Evolutionary conservation across 164 flowering plant species (phyloP).

Genomic region (Vitis riparia): DNA sequence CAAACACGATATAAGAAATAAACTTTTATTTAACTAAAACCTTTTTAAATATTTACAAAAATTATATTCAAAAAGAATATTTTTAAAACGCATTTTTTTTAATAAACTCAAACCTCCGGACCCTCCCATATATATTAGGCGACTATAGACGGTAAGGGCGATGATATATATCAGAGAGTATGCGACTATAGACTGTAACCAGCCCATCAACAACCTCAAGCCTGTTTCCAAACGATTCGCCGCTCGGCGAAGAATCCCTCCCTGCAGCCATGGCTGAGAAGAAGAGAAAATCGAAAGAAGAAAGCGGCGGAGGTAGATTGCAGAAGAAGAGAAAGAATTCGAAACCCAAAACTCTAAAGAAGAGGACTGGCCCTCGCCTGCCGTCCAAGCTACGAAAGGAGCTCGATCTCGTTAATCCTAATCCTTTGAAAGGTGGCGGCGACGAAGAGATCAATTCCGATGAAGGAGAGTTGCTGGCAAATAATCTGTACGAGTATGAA

Average conservation of each 20-base stretch:
- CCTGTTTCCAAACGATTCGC: no score
- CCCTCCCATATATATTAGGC: no score
- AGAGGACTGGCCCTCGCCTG: conserved; percentile 56
- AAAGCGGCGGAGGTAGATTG: not conserved
- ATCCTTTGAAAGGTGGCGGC: conserved; percentile 6
- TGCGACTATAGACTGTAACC: no score
- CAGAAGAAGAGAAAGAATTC: conserved; percentile 11
- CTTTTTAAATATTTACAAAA: no score
- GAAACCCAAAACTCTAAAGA: conserved; percentile 7
- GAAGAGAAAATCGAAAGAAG: conserved; percentile 39
- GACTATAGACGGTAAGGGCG: no score
- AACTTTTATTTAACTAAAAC: no score
- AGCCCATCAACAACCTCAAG: no score
- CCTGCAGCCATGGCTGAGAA: conserved; percentile 30
- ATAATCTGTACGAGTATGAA: conserved; percentile 75
- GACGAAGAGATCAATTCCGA: conserved; percentile 38
- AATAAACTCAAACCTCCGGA: no score
- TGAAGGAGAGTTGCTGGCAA: conserved; percentile 15
- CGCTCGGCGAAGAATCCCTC: not conserved
- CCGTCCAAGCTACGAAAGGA: conserved; percentile 44
- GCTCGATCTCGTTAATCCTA: conserved; percentile 35
- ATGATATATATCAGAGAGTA: no score
- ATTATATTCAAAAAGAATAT: no score
- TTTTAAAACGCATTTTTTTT: no score
- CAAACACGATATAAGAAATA: no score